Percentiles rank a stretch among this genome's conserved stretches.
These are phyloP conservation scores for Pichia rugopelliculosa DNA, from an alignment of 805 yeast species.

Conservation along the genomic window DNA sequence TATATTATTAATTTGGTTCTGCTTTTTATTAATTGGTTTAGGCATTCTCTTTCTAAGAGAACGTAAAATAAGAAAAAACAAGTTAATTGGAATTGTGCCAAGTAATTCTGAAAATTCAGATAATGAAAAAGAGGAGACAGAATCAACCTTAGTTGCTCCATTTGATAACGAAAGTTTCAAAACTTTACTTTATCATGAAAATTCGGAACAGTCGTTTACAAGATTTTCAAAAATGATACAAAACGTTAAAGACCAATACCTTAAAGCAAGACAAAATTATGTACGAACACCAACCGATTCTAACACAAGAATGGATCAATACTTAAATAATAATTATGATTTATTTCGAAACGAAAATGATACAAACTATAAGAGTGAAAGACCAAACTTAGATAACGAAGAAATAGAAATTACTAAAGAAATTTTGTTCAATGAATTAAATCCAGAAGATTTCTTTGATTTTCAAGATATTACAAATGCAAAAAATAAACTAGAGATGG, in stretches of 20 bases:
- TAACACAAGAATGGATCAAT: background rate
- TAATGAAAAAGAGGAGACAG: background rate
- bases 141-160: slow-evolving; percentile 12
- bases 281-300: slow-evolving; percentile 9
- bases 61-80: background rate
- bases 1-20: slow-evolving; percentile 41
- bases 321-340: background rate
- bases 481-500: background rate
- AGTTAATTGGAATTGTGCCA: background rate
- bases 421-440: background rate
- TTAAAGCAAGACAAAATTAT: slow-evolving; percentile 1
- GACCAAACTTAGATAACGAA: background rate
- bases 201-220: background rate
- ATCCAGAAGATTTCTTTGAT: background rate
- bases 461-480: background rate
- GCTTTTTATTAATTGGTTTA: slow-evolving; percentile 29
- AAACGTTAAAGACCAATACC: slow-evolving; percentile 7
- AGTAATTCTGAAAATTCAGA: background rate
- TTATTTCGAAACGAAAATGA: background rate
- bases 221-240: slow-evolving; percentile 1
- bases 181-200: background rate
- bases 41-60: slow-evolving; percentile 12
- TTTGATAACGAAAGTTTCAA: slow-evolving; percentile 7
- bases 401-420: background rate
- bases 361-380: background rate